A percentile compares a stretch with the other conserved stretches of the same genome.
Conservation (phyloP, 2,329 filamentous ascomycete genomes). For the Endoconidiophora polonica region DNA sequence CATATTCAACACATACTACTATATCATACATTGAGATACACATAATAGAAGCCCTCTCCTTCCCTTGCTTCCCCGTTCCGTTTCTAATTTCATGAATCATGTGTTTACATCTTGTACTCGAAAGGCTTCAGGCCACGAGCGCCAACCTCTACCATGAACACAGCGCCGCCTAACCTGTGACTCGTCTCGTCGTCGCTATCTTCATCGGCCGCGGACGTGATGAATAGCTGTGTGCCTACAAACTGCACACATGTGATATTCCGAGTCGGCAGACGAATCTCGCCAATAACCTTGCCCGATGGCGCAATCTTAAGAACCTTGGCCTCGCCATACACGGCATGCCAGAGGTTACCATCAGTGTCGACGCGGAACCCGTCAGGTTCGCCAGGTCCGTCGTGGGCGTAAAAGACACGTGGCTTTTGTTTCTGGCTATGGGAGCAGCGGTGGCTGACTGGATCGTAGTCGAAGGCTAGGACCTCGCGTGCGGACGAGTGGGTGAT, state of each 20-base stretch:
- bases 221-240: constrained; percentile 55
- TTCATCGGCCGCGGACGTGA: constrained; percentile 59
- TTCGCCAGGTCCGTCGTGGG: constrained; percentile 43
- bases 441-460: constrained; percentile 43
- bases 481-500: constrained; percentile 62
- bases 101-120: constrained; percentile 38
- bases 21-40: constrained; percentile 6
- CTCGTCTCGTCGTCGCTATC: constrained; percentile 46
- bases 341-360: constrained; percentile 73
- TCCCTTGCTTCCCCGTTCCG: neutral
- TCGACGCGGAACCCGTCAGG: constrained; percentile 82
- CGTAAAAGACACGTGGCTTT: constrained; percentile 47
- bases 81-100: neutral
- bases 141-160: constrained; percentile 67
- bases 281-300: constrained; percentile 52
- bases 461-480: constrained; percentile 61
- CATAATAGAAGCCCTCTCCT: neutral
- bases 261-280: constrained; percentile 58
- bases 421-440: constrained; percentile 37
- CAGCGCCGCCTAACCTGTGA: constrained; percentile 43
- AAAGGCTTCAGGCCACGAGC: constrained; percentile 46
- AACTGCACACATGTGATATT: constrained; percentile 73
- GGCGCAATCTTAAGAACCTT: constrained; percentile 60
- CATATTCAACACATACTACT: constrained; percentile 2
- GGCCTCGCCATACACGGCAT: constrained; percentile 64